A percentile compares a stretch with the other conserved stretches of the same genome.
Conservation (phyloP, 2,329 filamentous ascomycete genomes). For the Clonostachys rosea region DNA sequence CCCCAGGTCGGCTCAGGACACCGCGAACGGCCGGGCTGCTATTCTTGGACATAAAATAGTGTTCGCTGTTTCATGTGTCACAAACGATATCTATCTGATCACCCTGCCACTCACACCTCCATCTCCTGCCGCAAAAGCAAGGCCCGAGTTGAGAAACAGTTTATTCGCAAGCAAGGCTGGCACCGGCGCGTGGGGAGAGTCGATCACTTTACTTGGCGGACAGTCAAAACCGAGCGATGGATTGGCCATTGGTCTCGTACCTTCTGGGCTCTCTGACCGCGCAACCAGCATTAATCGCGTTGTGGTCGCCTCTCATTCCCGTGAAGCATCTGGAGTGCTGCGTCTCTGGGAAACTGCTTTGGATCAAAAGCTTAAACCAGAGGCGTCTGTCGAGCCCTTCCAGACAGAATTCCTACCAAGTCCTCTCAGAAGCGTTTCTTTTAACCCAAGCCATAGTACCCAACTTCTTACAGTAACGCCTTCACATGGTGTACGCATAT, state of each 20-base stretch:
- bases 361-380: slow-evolving; percentile 24
- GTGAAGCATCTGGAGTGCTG: slow-evolving; percentile 54
- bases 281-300: slow-evolving; percentile 29
- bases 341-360: slow-evolving; percentile 55
- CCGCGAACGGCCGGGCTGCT: slow-evolving; percentile 36
- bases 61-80: slow-evolving; percentile 56
- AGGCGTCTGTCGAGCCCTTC: slow-evolving; percentile 40
- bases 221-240: slow-evolving; percentile 49
- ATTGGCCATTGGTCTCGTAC: slow-evolving; percentile 48
- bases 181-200: slow-evolving; percentile 60
- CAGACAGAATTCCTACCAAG: slow-evolving; percentile 55
- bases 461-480: slow-evolving; percentile 54
- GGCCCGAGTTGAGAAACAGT: slow-evolving; percentile 44
- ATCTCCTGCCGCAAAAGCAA: slow-evolving; percentile 52
- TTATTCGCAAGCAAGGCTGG: slow-evolving; percentile 51
- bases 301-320: slow-evolving; percentile 56
- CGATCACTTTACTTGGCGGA: slow-evolving; percentile 46
- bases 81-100: slow-evolving; percentile 50
- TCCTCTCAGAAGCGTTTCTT: slow-evolving; percentile 50
- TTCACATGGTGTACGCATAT: slow-evolving; percentile 53
- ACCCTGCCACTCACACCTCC: slow-evolving; percentile 58
- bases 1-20: slow-evolving; percentile 41
- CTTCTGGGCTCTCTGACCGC: slow-evolving; percentile 32
- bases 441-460: slow-evolving; percentile 50
- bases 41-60: slow-evolving; percentile 54